Evolutionary conservation across 352 stramenopile genomes (phyloP), one percentile per base, ranked within the genome.

Genomic region (Pythium dissotocum): DNA sequence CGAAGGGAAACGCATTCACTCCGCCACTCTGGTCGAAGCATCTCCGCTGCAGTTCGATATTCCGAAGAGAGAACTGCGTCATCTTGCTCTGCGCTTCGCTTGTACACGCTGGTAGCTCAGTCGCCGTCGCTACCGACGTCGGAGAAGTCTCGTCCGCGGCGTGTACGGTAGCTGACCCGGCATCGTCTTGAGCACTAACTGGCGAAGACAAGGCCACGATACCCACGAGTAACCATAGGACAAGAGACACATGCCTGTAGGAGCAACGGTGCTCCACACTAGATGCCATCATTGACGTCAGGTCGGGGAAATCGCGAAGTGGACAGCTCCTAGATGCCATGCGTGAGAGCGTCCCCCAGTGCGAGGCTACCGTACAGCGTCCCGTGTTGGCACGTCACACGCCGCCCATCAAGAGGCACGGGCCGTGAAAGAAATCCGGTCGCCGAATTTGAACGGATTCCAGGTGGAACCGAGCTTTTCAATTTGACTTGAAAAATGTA

Each of bases 1-100:
- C 63, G 18, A 70, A 70, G 4, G 63, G 63, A 30, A 70, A 64
- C 13, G 56, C 32, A 18, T 63, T 70, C 21, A 55, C 48, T 8
- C 63, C 48, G 6, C 55, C 56, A 16, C 63, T 70, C 14, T 70
- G 33, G 21, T 54, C 55, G 44, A 55, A 38, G 56, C 63, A 70
- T 1, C 56, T 30, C 4, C 56, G 55, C 30, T 70, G 56, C 6
- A 64, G 26, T 14, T 24, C 55, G 16, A 64, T 61, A 38, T 70
- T 70, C 24, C 33, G n/a, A 4, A 70, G 63, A 12, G 55, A 59
- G 44, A 70, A 64, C 33, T 38, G 48, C 33, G 63, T 60, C n/a
- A 70, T 49, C 26, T 51, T 56, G 4, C 61, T 46, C 16, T 69
- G 53, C 5, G 54, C 58, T 0, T 42, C 18, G 4, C 16, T 42